Evolutionary conservation across 225 moss, liverwort and hornwort species (phyloP).

Genomic region (Pleurozium schreberi): DNA sequence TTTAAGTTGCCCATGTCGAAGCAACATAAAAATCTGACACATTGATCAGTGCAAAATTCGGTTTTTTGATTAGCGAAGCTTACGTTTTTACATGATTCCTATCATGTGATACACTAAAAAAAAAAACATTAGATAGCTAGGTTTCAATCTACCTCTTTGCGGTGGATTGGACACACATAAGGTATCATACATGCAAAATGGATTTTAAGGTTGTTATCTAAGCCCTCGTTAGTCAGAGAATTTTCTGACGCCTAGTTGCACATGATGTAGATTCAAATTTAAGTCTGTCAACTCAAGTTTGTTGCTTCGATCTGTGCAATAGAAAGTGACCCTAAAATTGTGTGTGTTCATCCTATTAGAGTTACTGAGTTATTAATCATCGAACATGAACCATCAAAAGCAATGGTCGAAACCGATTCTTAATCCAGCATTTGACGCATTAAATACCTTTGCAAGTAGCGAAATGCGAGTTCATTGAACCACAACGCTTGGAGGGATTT

Average conservation of each 20-base stretch:
- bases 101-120: neutral
- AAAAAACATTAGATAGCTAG: neutral
- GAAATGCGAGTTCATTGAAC: neutral
- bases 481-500: neutral
- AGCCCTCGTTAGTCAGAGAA: neutral
- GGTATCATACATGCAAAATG: neutral
- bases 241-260: neutral
- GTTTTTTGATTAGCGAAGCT: neutral
- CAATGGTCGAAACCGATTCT: neutral
- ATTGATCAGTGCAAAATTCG: neutral
- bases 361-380: neutral
- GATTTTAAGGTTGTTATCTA: neutral
- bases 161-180: neutral
- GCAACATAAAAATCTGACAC: neutral
- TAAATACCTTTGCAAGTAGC: neutral
- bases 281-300: neutral
- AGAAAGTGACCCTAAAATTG: neutral
- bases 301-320: neutral
- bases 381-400: neutral
- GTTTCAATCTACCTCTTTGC: neutral
- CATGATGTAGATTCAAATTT: neutral
- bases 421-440: neutral
- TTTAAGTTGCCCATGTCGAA: neutral
- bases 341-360: neutral
- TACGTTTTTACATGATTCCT: neutral